Evolutionary conservation across 2,329 filamentous ascomycete genomes (phyloP).

Genomic region (Neurospora crassa): DNA sequence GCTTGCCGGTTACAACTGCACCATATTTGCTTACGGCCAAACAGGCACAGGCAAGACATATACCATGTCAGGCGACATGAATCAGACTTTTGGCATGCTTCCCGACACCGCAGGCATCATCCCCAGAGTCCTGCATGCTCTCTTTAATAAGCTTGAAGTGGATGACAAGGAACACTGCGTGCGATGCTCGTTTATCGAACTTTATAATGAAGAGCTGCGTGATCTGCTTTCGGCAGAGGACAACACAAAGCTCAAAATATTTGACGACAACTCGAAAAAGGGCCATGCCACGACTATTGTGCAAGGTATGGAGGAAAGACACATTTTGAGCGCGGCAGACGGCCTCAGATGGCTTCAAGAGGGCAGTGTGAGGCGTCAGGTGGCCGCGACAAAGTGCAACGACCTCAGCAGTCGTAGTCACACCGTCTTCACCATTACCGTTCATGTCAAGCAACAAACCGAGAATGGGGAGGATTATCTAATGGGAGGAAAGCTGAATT

Average conservation of each 20-base stretch:
- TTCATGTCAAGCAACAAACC: conserved; percentile 71
- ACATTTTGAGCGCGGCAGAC: conserved; percentile 75
- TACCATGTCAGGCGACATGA: conserved; percentile 98
- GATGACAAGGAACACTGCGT: conserved; percentile 78
- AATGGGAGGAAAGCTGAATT: conserved; percentile 84
- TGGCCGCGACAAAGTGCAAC: conserved; percentile 99
- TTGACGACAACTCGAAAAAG: conserved; percentile 78
- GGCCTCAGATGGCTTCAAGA: conserved; percentile 83
- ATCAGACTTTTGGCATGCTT: conserved; percentile 70
- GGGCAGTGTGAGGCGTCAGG: conserved; percentile 88
- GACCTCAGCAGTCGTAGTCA: conserved; percentile 95
- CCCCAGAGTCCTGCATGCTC: conserved; percentile 74
- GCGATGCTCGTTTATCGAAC: conserved; percentile 96
- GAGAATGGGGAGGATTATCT: conserved; percentile 85
- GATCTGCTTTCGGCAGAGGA: conserved; percentile 82
- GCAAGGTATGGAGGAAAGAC: conserved; percentile 94
- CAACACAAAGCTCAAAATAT: conserved; percentile 83
- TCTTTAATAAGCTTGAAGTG: conserved; percentile 76
- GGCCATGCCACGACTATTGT: conserved; percentile 81
- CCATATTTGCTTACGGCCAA: conserved; percentile 96
- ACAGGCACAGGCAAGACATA: conserved; percentile 98
- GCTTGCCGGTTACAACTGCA: conserved; percentile 91
- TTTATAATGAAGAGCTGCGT: conserved; percentile 95
- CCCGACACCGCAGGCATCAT: conserved; percentile 94
- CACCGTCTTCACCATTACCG: conserved; percentile 93